These are phyloP conservation scores for Colletotrichum aenigma DNA, from an alignment of 2,329 filamentous ascomycete genomes.

Conservation along the genomic window DNA sequence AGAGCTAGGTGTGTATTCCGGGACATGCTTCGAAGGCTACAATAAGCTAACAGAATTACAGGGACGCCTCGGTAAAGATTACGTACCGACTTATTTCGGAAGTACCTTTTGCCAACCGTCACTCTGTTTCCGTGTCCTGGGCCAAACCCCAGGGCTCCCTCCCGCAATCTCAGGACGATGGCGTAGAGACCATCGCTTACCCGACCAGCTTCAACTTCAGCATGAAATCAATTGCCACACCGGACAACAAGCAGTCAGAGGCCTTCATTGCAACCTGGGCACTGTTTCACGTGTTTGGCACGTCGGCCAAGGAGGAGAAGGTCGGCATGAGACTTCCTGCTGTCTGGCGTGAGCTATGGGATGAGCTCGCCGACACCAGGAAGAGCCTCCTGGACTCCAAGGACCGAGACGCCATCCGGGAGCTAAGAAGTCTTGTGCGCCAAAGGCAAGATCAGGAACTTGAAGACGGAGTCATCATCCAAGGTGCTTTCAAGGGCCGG, in stretches of 20 bases:
- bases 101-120: constrained; percentile 75
- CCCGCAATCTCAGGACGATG: constrained; percentile 36
- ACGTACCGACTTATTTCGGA: constrained; percentile 73
- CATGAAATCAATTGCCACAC: constrained; percentile 76
- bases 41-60: constrained; percentile 31
- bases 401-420: constrained; percentile 72
- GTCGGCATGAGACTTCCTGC: constrained; percentile 78
- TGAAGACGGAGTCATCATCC: constrained; percentile 76
- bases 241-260: constrained; percentile 82
- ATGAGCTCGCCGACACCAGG: constrained; percentile 73
- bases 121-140: constrained; percentile 79
- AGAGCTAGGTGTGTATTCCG: constrained; percentile 67
- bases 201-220: constrained; percentile 67
- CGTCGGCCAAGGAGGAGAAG: constrained; percentile 85
- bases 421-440: constrained; percentile 73
- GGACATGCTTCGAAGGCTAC: not conserved
- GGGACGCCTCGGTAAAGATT: constrained; percentile 73
- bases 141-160: constrained; percentile 70
- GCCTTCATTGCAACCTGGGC: constrained; percentile 82
- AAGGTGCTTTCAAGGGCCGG: constrained; percentile 74
- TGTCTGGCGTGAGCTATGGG: constrained; percentile 85
- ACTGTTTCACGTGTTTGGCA: constrained; percentile 80
- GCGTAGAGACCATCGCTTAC: constrained; percentile 47
- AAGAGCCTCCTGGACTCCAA: constrained; percentile 72
- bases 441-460: constrained; percentile 71